Conservation (phyloP, 1,139 yeast species). For the Martiniozyma asiatica region DNA sequence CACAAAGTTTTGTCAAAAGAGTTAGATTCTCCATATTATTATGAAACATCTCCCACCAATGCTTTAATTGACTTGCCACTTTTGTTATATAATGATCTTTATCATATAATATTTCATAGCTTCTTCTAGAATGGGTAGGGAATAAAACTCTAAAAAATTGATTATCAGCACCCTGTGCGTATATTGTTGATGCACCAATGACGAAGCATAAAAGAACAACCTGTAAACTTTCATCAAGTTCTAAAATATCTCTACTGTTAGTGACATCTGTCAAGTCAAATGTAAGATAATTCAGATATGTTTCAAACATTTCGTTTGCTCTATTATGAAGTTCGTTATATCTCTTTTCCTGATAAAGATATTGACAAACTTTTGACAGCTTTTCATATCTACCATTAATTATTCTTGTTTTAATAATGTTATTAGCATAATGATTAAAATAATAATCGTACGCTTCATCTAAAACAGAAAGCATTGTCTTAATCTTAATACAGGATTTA, state of each 20-base stretch:
- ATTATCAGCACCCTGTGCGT: constrained; percentile 11
- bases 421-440: constrained; percentile 12
- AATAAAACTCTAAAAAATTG: constrained; percentile 11
- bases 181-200: constrained; percentile 21
- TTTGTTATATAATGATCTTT: constrained; percentile 9
- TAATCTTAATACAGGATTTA: constrained; percentile 27
- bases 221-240: constrained; percentile 14
- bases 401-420: constrained; percentile 7
- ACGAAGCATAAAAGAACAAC: constrained; percentile 20
- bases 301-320: constrained; percentile 24
- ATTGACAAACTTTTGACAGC: constrained; percentile 16
- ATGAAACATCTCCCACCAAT: constrained; percentile 5
- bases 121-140: constrained; percentile 4
- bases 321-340: constrained; percentile 14
- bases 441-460: constrained; percentile 24
- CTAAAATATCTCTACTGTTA: constrained; percentile 18
- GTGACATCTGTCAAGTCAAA: constrained; percentile 30
- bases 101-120: constrained; percentile 5
- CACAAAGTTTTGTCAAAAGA: constrained; percentile 3
- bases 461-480: constrained; percentile 27
- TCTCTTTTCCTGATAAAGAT: constrained; percentile 18
- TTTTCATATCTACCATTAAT: constrained; percentile 12
- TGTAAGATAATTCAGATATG: constrained; percentile 28
- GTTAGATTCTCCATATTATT: constrained; percentile 10
- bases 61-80: constrained; percentile 1